Evolutionary conservation across 345 rosid genomes (phyloP), one percentile per base, ranked within the genome.

Genomic region (Garcia nutans): DNA sequence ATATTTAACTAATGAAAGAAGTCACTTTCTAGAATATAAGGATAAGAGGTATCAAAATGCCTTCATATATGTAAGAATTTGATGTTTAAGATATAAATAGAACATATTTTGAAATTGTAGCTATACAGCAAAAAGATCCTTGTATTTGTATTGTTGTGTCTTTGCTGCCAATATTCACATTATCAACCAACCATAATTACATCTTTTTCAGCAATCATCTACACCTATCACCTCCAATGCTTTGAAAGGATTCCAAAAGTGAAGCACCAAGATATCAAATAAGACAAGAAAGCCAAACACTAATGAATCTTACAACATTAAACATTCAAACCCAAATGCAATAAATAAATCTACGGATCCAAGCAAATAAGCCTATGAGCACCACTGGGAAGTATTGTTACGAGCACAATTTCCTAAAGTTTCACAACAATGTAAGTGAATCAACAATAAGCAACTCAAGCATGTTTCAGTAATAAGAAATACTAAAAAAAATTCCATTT

Each of bases 121-220:
- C 16, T 26, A 68, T 65, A n/a, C 55, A 68, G 41, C 58, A 41
- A 49, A 68, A 22, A 45, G 33, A 67, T 37, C 20, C 8, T 16
- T 20, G 8, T 2, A 11, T 19, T 45, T 13, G 37, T 47, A 5
- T 37, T 37, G 37, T 28, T 28, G 1, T n/a, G 47, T 26, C 70
- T 65, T 66, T 44, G 52, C 55, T n/a, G 5, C 57, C 61, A 60
- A 17, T 11, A 68, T 8, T 42, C 26, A 15, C 16, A 9, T 20
- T 33, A 31, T 73, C 60, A 17, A 20, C 42, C 23, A 26, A 42
- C 66, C 3, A 72, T 23, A 44, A 37, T 19, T 17, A 24, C 37
- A 72, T 22, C 58, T 26, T 41, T 26, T 73, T 50, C 76, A 73
- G 11, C 44, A 20, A 44, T 50, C 19, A 62, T 20, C 69, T 45